Evolutionary conservation across 2,329 filamentous ascomycete genomes (phyloP), one percentile per base, ranked within the genome.

Genomic region (Alternaria metachromatica): DNA sequence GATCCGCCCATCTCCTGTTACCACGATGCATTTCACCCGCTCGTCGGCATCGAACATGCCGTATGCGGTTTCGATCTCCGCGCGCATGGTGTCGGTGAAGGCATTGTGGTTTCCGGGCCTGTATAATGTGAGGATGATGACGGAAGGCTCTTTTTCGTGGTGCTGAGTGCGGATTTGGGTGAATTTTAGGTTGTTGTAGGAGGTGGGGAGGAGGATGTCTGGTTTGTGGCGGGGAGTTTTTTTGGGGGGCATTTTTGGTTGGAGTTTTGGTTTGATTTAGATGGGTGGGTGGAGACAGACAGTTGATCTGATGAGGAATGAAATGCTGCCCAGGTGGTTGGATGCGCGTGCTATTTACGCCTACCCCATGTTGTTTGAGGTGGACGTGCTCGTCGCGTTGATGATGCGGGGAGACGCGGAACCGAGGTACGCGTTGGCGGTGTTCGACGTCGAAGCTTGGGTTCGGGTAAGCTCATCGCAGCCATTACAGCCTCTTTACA

Each of bases 81-180:
- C 72, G 71, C 86, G 86, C 88, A 92, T 92, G 13, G 80, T 82
- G 20, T 84, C 81, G 4, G 89, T 92, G 79, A 92, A 92, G 64
- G 88, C 90, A 84, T 93, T 92, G 80, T 89, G 84, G 63, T 88
- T 87, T 11, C 81, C 78, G 0, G 90, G 90, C 18, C 91, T 87
- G 80, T 90, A 84, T 44, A 92, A 85, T 3, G 87, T 87, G 33
- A 92, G 78, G 65, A 92, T 77, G 54, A 92, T 84, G 55, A 91
- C 84, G 11, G 84, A 76, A 0, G 89, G 87, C 25, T 79, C 74
- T 6, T 72, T 64, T 5, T 76, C 77, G 56, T 83, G 77, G 66
- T 84, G 81, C 25, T 75, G 73, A 7, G 83, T 77, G 51, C 71
- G 77, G 66, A 85, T 84, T 15, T 83, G 71, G 20, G 71, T 80